Percentiles rank a stretch among this genome's conserved stretches.
Conservation (phyloP, 2,329 filamentous ascomycete species). For the Fusarium citri region DNA sequence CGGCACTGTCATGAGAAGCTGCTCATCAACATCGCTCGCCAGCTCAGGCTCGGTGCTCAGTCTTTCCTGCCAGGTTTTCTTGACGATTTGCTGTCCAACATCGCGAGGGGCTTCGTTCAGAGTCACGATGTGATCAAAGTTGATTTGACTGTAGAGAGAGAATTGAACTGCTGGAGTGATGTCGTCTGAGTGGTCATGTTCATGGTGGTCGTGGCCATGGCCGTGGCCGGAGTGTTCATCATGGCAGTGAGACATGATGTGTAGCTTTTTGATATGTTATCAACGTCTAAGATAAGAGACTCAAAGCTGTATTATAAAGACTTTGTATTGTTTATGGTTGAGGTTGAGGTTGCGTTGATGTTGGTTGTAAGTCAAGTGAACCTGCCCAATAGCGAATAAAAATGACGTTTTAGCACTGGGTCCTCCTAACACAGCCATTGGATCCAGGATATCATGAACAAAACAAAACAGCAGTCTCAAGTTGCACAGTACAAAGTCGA, state of each 20-base stretch:
- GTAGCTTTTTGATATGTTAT: neutral
- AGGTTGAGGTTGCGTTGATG: slow-evolving; percentile 18
- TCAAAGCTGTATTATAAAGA: neutral
- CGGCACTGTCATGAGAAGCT: slow-evolving; percentile 93
- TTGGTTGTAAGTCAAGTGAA: slow-evolving; percentile 34
- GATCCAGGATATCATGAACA: slow-evolving; percentile 22
- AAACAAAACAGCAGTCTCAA: slow-evolving; percentile 8
- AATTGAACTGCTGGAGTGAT: slow-evolving; percentile 90
- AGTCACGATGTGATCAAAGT: slow-evolving; percentile 86
- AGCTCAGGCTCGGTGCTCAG: slow-evolving; percentile 79
- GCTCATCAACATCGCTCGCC: slow-evolving; percentile 88
- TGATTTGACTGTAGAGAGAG: slow-evolving; percentile 91
- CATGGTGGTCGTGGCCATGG: slow-evolving; percentile 66
- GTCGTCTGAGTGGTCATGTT: slow-evolving; percentile 91
- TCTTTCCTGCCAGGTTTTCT: slow-evolving; percentile 92
- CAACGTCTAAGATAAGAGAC: neutral
- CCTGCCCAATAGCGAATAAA: slow-evolving; percentile 14
- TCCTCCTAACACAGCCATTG: neutral
- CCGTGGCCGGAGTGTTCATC: slow-evolving; percentile 64
- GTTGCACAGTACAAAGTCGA: neutral
- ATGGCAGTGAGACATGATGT: slow-evolving; percentile 61
- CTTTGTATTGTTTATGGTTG: neutral
- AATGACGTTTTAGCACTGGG: slow-evolving; percentile 38
- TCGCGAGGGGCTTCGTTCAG: slow-evolving; percentile 81
- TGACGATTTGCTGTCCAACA: slow-evolving; percentile 78